Percentiles rank a stretch among this genome's conserved stretches.
Evolutionary conservation across 2,329 filamentous ascomycete species (phyloP).

Genomic region (Biscogniauxia marginata): DNA sequence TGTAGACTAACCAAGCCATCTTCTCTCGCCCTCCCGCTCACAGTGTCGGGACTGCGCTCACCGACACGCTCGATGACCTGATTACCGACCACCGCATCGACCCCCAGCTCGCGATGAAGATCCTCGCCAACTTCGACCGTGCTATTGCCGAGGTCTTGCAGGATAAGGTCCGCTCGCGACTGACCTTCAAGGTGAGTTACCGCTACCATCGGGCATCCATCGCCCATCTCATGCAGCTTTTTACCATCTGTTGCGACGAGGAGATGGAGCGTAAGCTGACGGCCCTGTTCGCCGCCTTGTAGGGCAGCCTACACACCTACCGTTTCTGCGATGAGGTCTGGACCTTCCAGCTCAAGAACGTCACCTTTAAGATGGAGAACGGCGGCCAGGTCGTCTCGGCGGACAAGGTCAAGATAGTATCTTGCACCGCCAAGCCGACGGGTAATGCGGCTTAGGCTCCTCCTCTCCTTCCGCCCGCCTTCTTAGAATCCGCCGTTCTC

Average conservation of each 20-base stretch:
- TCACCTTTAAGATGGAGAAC: conserved; percentile 97
- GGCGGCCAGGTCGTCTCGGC: conserved; percentile 69
- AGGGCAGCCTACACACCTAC: conserved; percentile 98
- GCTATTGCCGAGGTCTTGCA: conserved; percentile 87
- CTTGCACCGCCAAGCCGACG: conserved; percentile 80
- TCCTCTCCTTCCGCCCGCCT: background rate
- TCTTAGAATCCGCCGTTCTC: too few species aligned
- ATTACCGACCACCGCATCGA: conserved; percentile 95
- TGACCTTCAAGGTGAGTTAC: conserved; percentile 84
- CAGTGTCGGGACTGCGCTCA: conserved; percentile 90
- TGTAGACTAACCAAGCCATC: conserved; percentile 1
- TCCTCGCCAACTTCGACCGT: conserved; percentile 92
- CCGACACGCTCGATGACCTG: conserved; percentile 94
- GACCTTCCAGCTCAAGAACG: conserved; percentile 98
- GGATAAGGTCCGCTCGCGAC: conserved; percentile 85
- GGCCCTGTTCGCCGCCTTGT: conserved; percentile 7
- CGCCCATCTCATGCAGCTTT: too few species aligned
- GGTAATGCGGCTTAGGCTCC: conserved; percentile 17
- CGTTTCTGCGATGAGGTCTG: conserved; percentile 99
- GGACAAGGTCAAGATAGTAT: conserved; percentile 97
- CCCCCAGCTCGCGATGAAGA: conserved; percentile 98
- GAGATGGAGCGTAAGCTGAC: background rate
- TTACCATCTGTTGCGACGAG: too few species aligned
- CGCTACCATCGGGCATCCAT: too few species aligned
- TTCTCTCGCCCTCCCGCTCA: conserved; percentile 23